These are phyloP conservation scores for Rhizophagus clarus DNA, from an alignment of 192 early-diverging fungal species.

Conservation along the genomic window DNA sequence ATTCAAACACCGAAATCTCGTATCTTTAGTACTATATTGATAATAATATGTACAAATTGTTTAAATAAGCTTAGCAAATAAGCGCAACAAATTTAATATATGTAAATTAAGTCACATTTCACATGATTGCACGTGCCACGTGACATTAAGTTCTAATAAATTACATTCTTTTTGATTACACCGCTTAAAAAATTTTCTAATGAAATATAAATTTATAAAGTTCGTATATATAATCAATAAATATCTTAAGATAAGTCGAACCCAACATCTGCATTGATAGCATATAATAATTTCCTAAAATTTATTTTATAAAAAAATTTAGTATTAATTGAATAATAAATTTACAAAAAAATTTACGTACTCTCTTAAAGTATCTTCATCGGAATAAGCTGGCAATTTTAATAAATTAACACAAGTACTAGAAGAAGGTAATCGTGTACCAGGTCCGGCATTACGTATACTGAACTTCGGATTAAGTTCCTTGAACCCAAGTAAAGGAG, in stretches of 20 bases:
- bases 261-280: slow-evolving; percentile 85
- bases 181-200: no score
- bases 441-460: slow-evolving; percentile 67
- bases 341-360: slow-evolving; percentile 37
- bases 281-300: slow-evolving; percentile 78
- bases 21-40: no score
- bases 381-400: slow-evolving; percentile 82
- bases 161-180: no score
- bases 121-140: no score
- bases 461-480: slow-evolving; percentile 72
- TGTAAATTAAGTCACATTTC: no score
- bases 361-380: slow-evolving; percentile 53
- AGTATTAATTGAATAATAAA: slow-evolving; percentile 6
- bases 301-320: slow-evolving; percentile 24
- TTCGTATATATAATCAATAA: not conserved
- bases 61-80: no score
- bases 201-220: no score
- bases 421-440: slow-evolving; percentile 77
- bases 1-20: no score
- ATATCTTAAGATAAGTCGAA: slow-evolving; percentile 80
- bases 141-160: no score
- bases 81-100: no score
- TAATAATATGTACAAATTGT: no score
- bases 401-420: slow-evolving; percentile 89
- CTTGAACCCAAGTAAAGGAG: slow-evolving; percentile 89